Conservation (phyloP, 2,329 filamentous ascomycete species). For the Madurella mycetomatis region DNA sequence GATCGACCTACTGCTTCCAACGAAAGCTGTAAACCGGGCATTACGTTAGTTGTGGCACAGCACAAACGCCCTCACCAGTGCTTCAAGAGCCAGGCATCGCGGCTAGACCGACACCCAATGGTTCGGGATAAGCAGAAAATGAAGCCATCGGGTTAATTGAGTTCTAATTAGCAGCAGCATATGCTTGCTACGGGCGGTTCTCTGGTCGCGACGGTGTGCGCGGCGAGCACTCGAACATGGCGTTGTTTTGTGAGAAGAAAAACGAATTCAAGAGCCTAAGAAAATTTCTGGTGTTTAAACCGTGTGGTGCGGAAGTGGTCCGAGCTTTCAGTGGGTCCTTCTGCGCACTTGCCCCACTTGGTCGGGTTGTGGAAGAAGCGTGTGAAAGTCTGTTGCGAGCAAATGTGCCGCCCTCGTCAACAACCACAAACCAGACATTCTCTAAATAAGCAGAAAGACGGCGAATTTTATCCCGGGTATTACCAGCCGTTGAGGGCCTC, state of each 20-base stretch:
- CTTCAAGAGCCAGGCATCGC: not conserved
- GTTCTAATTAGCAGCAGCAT: too few relatives aligned
- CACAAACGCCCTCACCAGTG: not conserved
- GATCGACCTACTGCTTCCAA: constrained; percentile 15
- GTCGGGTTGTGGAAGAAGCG: not conserved
- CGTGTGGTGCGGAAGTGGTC: constrained; percentile 6
- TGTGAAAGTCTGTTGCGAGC: too few relatives aligned
- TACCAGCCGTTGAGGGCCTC: not conserved
- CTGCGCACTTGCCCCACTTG: not conserved
- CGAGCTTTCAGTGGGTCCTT: not conserved
- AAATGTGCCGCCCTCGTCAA: too few relatives aligned
- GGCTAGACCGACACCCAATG: not conserved
- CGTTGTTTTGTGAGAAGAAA: constrained; percentile 5
- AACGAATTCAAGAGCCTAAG: constrained; percentile 6
- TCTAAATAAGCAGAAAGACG: too few relatives aligned
- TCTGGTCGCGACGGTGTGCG: not conserved
- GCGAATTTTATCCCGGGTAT: too few relatives aligned
- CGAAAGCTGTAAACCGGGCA: not conserved
- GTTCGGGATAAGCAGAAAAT: too few relatives aligned
- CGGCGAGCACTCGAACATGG: not conserved
- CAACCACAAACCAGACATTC: too few relatives aligned
- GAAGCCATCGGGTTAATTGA: too few relatives aligned
- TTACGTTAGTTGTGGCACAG: not conserved
- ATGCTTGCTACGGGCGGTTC: too few relatives aligned
- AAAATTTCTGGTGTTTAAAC: constrained; percentile 19